phyloP scores from a whole-genome alignment of 106 monocot species.

The Dioscorea alata region DNA sequence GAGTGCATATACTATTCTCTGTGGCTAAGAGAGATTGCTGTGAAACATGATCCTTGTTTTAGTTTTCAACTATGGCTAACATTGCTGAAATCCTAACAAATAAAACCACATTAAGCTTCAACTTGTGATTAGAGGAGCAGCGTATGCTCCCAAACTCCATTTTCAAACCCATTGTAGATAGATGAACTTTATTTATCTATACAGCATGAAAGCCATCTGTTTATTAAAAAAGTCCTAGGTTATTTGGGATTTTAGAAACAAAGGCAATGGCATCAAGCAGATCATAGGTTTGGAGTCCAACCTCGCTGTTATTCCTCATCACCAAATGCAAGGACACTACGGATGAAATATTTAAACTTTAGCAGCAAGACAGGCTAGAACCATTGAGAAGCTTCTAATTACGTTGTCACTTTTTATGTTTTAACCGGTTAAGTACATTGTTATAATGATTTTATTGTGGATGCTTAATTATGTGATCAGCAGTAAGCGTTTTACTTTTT shows the following conservation, averaged over 20 bases:
- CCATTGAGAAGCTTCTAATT: background rate
- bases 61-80: no score
- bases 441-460: no score
- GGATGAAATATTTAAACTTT: slow-evolving; percentile 4
- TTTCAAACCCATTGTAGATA: slow-evolving; percentile 14
- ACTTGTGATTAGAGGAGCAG: background rate
- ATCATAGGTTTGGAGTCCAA: slow-evolving; percentile 12
- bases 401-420: no score
- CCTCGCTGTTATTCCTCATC: slow-evolving; percentile 7
- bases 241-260: background rate
- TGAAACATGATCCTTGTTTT: no score
- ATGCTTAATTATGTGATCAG: no score
- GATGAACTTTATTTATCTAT: slow-evolving; percentile 29
- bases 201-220: background rate
- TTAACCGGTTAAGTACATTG: no score
- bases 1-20: no score
- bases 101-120: slow-evolving; percentile 8
- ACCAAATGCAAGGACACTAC: slow-evolving; percentile 5
- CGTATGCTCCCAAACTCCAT: slow-evolving; percentile 19
- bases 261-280: slow-evolving; percentile 22
- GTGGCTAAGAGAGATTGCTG: no score
- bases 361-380: slow-evolving; percentile 13
- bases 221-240: background rate
- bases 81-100: no score
- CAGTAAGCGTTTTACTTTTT: no score